These are phyloP conservation scores for Xylaria grammica DNA, from an alignment of 495 filamentous ascomycete genomes.

Conservation along the genomic window DNA sequence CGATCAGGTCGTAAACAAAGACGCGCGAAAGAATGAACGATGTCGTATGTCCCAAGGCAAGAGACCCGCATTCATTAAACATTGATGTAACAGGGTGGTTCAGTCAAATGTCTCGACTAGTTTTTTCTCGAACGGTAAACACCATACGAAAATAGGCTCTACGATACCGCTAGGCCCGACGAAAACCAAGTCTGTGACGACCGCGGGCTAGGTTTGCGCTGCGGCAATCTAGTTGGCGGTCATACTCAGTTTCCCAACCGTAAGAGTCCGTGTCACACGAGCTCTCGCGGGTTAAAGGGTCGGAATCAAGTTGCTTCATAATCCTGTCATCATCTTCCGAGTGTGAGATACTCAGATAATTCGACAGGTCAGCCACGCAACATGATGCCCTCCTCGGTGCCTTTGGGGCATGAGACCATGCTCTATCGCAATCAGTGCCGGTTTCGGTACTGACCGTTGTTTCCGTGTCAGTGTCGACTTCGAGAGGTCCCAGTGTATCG, in stretches of 20 bases:
- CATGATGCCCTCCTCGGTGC: constrained; percentile 13
- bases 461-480: constrained; percentile 41
- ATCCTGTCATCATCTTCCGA: constrained; percentile 30
- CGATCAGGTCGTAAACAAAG: not conserved
- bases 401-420: constrained; percentile 1
- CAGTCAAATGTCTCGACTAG: not conserved
- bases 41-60: not conserved
- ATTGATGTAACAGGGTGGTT: not conserved
- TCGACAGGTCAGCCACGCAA: constrained; percentile 41
- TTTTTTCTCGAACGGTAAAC: not conserved
- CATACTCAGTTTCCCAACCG: constrained; percentile 55
- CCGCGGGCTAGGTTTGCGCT: not conserved
- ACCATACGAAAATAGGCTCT: not conserved
- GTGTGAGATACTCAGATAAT: constrained; percentile 36
- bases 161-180: not conserved
- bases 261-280: constrained; percentile 46
- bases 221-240: constrained; percentile 34
- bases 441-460: constrained; percentile 28
- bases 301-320: constrained; percentile 29
- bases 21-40: not conserved
- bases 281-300: constrained; percentile 27
- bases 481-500: constrained; percentile 27
- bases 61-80: not conserved
- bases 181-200: not conserved
- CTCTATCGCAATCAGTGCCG: constrained; percentile 25